Evolutionary conservation across 768 basidiomycete species (phyloP).

Genomic region (Daedaleopsis nitida): DNA sequence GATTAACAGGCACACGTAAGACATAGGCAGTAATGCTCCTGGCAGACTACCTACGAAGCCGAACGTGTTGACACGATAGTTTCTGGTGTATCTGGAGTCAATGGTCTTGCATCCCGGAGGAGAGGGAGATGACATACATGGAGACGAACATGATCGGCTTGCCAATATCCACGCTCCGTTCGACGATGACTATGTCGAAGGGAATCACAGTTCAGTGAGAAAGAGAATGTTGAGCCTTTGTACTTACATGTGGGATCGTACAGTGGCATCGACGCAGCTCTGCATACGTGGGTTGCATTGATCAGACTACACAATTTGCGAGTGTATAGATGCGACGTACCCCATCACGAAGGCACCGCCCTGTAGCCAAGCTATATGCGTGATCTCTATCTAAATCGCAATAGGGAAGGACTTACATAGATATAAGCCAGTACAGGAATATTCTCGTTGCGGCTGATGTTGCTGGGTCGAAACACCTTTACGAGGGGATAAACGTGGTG

Average conservation of each 20-base stretch:
- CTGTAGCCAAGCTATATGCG: constrained; percentile 16
- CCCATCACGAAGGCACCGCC: constrained; percentile 50
- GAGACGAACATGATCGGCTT: constrained; percentile 60
- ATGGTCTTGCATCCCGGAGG: neutral
- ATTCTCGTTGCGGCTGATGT: constrained; percentile 18
- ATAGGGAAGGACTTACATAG: constrained; percentile 25
- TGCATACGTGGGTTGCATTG: constrained; percentile 19
- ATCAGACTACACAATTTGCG: neutral
- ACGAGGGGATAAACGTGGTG: neutral
- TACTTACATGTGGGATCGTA: constrained; percentile 50
- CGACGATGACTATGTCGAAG: constrained; percentile 43
- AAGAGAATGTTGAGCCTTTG: too few species aligned
- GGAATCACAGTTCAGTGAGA: neutral
- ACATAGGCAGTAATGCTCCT: too few species aligned
- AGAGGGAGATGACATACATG: constrained; percentile 10
- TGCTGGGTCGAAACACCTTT: constrained; percentile 31
- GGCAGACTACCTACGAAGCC: constrained; percentile 46
- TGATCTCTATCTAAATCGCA: neutral
- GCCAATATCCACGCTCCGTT: constrained; percentile 44
- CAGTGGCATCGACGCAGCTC: constrained; percentile 44
- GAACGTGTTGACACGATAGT: constrained; percentile 60
- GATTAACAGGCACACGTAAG: too few species aligned
- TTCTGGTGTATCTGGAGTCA: constrained; percentile 33
- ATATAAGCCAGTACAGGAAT: constrained; percentile 35
- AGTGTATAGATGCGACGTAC: constrained; percentile 28